Conservation (phyloP, 345 rosid genomes). For the Eutrema heterophyllum region DNA sequence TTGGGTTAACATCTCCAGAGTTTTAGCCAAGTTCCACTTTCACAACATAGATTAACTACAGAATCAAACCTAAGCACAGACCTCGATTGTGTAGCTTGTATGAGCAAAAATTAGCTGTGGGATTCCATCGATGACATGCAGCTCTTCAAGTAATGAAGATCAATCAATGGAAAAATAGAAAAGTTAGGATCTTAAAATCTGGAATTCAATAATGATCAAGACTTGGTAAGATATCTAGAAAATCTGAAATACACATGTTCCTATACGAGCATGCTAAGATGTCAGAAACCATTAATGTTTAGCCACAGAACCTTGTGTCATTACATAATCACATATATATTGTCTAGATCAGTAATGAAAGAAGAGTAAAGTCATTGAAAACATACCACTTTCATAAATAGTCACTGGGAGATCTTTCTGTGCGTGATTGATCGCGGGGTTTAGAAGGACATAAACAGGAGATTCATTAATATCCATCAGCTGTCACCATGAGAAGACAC, state of each 20-base stretch:
- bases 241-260: background rate
- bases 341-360: background rate
- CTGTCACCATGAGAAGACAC: conserved; percentile 33
- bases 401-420: conserved; percentile 95
- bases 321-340: background rate
- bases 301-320: background rate
- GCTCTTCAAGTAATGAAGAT: conserved; percentile 44
- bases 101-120: conserved; percentile 85
- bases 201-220: background rate
- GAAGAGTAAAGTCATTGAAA: background rate
- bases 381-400: conserved; percentile 78
- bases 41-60: background rate
- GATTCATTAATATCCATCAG: conserved; percentile 96
- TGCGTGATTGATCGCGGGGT: conserved; percentile 75
- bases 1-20: conserved; percentile 6
- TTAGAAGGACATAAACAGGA: conserved; percentile 87
- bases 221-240: background rate
- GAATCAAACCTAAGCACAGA: conserved; percentile 12
- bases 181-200: conserved; percentile 3
- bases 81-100: conserved; percentile 97
- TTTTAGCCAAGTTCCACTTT: background rate
- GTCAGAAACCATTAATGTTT: background rate
- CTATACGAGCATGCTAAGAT: background rate
- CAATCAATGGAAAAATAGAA: background rate
- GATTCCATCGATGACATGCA: conserved; percentile 94